Evolutionary conservation across 768 basidiomycete species (phyloP), one percentile per base, ranked within the genome.

Genomic region (Astraeus odoratus): DNA sequence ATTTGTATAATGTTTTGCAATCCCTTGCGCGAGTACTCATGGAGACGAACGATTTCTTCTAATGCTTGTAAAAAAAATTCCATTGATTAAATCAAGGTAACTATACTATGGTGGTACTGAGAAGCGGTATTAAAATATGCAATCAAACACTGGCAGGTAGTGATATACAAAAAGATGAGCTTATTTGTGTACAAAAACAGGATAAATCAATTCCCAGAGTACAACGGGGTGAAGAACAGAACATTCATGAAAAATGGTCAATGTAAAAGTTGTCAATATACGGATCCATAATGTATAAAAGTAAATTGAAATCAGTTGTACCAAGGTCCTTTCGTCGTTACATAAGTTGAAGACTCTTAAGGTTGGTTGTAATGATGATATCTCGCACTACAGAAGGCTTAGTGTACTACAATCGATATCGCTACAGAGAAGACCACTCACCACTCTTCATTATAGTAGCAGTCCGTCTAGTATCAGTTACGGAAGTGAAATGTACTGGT

Each of bases 391-490:
- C n/a, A 4, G 37, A 19, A 19, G 12, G 37, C 42, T 30, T n/a
- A n/a, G n/a, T n/a, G n/a, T n/a, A n/a, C n/a, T n/a, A n/a, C n/a
- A n/a, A n/a, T n/a, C n/a, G n/a, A n/a, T n/a, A n/a, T n/a, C n/a
- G n/a, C n/a, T n/a, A n/a, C n/a, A n/a, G n/a, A n/a, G n/a, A n/a
- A n/a, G n/a, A n/a, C n/a, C 20, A 64, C 78, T 47, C 54, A 87
- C 86, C 86, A 49, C 74, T 76, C 26, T 78, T 67, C 53, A 90
- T 89, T 56, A 90, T 88, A 13, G 74, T 81, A 30, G 75, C 71
- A 29, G 87, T 90, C 52, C 73, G 70, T 58, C 75, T 73, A 47
- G 83, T 87, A 65, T 90, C 86, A n/a, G 81, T 87, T 39, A 90
- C 87, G 42, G 84, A 76, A 8, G 87, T 90, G 46, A 81, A 70